Evolutionary conservation across 2,329 filamentous ascomycete genomes (phyloP).

Genomic region (Lachnellula cervina): DNA sequence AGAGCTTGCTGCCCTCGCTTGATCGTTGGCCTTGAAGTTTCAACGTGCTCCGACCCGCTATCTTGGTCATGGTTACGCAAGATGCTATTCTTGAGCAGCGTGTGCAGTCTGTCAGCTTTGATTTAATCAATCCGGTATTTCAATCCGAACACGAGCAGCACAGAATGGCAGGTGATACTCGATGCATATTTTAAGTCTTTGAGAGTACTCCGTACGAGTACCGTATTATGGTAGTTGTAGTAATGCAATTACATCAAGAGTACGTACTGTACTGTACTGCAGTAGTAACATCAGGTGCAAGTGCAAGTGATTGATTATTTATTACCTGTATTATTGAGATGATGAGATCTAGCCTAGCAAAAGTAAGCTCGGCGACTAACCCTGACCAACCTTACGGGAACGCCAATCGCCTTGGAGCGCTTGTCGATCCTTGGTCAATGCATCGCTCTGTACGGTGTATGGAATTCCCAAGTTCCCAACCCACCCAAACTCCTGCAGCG

Average conservation of each 20-base stretch:
- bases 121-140: not conserved
- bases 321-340: too few species aligned
- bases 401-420: not conserved
- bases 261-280: not conserved
- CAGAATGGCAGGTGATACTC: too few species aligned
- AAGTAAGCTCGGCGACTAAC: not conserved
- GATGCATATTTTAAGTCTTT: too few species aligned
- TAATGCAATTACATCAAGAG: too few species aligned
- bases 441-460: too few species aligned
- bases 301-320: not conserved
- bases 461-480: too few species aligned
- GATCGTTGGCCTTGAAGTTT: not conserved
- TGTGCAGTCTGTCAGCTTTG: not conserved
- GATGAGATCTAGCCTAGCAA: not conserved
- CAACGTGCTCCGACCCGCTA: constrained; percentile 1
- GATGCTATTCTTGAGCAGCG: not conserved
- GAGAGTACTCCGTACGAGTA: too few species aligned
- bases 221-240: too few species aligned
- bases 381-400: not conserved
- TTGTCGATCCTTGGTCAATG: not conserved
- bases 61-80: constrained; percentile 5
- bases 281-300: not conserved
- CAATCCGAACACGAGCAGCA: too few species aligned
- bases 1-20: not conserved
- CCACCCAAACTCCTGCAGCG: too few species aligned